Evolutionary conservation across 352 stramenopile genomes (phyloP).

Genomic region (Phytopythium boreale): DNA sequence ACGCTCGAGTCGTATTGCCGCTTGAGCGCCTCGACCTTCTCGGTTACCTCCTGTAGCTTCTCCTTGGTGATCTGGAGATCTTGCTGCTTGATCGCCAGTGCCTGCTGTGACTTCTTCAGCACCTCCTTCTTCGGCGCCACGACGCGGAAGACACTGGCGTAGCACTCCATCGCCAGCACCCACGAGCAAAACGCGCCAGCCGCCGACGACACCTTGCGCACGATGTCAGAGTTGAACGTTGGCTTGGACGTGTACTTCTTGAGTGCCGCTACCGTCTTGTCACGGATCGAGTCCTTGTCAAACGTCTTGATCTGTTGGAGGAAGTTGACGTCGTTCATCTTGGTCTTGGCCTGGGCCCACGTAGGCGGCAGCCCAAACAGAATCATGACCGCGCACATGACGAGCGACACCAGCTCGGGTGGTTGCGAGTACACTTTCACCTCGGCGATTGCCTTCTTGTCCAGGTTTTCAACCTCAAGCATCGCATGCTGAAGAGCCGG

Average conservation of each 20-base stretch:
- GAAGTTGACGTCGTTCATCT: slow-evolving; percentile 94
- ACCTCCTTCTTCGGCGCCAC: slow-evolving; percentile 90
- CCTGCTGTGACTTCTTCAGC: slow-evolving; percentile 84
- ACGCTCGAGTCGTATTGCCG: slow-evolving; percentile 91
- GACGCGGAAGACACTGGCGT: slow-evolving; percentile 84
- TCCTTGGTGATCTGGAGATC: slow-evolving; percentile 87
- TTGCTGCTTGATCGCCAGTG: slow-evolving; percentile 85
- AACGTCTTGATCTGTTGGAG: slow-evolving; percentile 94
- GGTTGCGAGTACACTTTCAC: slow-evolving; percentile 95
- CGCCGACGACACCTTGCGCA: slow-evolving; percentile 87
- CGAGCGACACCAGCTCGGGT: slow-evolving; percentile 89
- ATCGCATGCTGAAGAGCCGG: slow-evolving; percentile 92
- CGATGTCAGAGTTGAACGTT: slow-evolving; percentile 84
- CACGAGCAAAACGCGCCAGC: slow-evolving; percentile 89
- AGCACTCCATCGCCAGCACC: slow-evolving; percentile 92
- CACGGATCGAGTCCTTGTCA: slow-evolving; percentile 95
- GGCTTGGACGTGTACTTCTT: slow-evolving; percentile 93
- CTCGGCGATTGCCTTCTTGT: slow-evolving; percentile 94
- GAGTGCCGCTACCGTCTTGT: slow-evolving; percentile 92
- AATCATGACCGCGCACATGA: slow-evolving; percentile 96
- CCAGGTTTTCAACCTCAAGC: slow-evolving; percentile 93
- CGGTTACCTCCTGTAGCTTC: slow-evolving; percentile 88
- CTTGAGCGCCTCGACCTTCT: slow-evolving; percentile 91
- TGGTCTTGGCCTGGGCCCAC: slow-evolving; percentile 92
- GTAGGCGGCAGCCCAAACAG: slow-evolving; percentile 92